Conservation (phyloP, 2,329 filamentous ascomycete genomes). For the Pseudocercospora vitis region DNA sequence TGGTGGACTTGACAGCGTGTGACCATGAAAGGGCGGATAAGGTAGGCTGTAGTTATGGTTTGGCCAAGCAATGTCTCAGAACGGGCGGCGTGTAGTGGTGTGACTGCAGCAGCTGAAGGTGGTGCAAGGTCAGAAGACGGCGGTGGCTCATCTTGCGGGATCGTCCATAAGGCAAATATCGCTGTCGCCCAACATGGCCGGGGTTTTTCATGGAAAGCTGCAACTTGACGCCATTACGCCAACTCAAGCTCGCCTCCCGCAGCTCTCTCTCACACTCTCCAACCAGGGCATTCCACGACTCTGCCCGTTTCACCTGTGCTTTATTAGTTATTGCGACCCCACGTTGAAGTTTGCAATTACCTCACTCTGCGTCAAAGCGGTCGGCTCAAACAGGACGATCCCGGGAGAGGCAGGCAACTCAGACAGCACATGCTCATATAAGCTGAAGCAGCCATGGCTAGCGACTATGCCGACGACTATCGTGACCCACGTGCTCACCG, state of each 20-base stretch:
- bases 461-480: slow-evolving; percentile 9
- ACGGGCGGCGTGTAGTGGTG: slow-evolving; percentile 2
- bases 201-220: neutral
- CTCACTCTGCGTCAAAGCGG: slow-evolving; percentile 2
- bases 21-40: too few relatives aligned
- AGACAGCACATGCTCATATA: slow-evolving; percentile 1
- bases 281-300: too few relatives aligned
- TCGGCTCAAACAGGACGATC: neutral
- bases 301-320: neutral
- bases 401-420: neutral
- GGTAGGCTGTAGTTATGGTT: too few relatives aligned
- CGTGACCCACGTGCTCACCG: slow-evolving; percentile 8
- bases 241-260: too few relatives aligned
- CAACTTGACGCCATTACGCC: slow-evolving; percentile 3
- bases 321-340: neutral
- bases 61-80: too few relatives aligned
- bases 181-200: neutral
- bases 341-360: neutral
- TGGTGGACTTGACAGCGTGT: too few relatives aligned
- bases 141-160: neutral
- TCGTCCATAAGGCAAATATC: neutral
- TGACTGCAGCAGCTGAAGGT: slow-evolving; percentile 5
- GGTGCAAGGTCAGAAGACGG: neutral
- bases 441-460: slow-evolving; percentile 8
- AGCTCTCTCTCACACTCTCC: neutral